Evolutionary conservation across 225 moss, liverwort and hornwort species (phyloP).

Genomic region (Thuidium tamariscinum): DNA sequence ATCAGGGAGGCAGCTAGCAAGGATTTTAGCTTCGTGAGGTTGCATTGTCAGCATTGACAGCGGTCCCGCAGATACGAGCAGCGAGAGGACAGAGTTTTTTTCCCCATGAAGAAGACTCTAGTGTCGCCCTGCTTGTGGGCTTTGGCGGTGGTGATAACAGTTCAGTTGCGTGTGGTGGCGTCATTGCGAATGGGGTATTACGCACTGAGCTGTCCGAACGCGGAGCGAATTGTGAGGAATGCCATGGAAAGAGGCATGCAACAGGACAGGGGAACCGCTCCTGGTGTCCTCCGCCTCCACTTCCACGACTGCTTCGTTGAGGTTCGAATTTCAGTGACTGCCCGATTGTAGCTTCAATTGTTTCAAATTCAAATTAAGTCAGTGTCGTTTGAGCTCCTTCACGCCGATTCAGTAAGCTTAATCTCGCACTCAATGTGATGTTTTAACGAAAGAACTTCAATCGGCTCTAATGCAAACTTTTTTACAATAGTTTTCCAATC

Average conservation of each 20-base stretch:
- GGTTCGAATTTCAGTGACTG: neutral
- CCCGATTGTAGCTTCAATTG: neutral
- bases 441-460: neutral
- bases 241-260: conserved; percentile 14
- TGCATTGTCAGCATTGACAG: neutral
- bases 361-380: neutral
- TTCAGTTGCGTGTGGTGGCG: neutral
- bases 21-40: neutral
- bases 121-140: neutral
- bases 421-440: neutral
- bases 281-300: conserved; percentile 42
- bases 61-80: neutral
- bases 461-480: neutral
- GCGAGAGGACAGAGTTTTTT: neutral
- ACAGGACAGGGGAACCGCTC: conserved; percentile 7
- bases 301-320: conserved; percentile 54
- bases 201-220: conserved; percentile 13
- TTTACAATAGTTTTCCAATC: neutral
- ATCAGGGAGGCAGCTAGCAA: neutral
- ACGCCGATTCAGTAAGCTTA: neutral
- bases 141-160: neutral
- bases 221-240: conserved; percentile 19
- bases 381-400: neutral
- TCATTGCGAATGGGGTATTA: conserved; percentile 28
- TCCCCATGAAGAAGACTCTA: neutral